phyloP scores from a whole-genome alignment of 257 asterid genomes.

The Henckelia pumila region DNA sequence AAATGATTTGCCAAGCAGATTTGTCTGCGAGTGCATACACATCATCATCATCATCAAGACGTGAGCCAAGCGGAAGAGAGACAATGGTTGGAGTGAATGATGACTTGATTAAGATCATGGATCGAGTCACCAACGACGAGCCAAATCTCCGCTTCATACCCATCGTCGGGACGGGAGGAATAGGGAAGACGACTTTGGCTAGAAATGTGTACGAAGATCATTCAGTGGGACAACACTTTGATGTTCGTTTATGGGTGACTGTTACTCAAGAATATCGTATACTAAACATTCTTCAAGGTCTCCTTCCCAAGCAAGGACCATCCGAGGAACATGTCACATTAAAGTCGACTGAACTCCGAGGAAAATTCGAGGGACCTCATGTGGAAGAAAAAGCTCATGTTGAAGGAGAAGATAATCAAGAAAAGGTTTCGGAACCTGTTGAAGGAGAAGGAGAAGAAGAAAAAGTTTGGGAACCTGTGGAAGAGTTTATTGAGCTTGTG shows the following conservation, averaged over 20 bases:
- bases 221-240: not conserved
- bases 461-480: too few species aligned
- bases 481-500: constrained; percentile 9
- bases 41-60: not conserved
- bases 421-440: too few species aligned
- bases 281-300: not conserved
- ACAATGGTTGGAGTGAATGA: not conserved
- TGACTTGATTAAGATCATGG: not conserved
- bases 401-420: too few species aligned
- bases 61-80: not conserved
- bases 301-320: not conserved
- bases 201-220: not conserved
- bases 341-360: too few species aligned
- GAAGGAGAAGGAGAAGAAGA: too few species aligned
- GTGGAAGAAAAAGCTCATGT: too few species aligned
- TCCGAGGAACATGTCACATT: too few species aligned
- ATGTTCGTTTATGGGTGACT: not conserved
- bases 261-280: not conserved
- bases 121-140: not conserved
- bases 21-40: not conserved
- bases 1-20: not conserved
- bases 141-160: not conserved
- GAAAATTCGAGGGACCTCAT: too few species aligned
- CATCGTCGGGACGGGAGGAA: not conserved
- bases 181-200: not conserved